phyloP scores from a whole-genome alignment of 192 early-diverging fungal genomes.

The Diversispora epigaea region DNA sequence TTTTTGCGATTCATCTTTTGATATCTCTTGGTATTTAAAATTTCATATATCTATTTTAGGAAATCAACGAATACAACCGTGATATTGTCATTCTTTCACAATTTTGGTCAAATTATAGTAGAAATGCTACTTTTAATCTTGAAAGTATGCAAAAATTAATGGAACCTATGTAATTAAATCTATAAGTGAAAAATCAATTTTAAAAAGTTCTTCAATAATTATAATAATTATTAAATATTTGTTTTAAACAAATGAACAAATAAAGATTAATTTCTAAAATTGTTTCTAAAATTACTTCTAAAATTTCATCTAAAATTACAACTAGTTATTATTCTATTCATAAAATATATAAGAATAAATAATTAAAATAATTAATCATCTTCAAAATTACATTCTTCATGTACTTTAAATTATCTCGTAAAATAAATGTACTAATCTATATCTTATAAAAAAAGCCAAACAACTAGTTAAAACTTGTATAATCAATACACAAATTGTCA shows the following conservation, averaged over 20 bases:
- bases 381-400: too few species aligned
- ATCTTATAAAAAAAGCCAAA: slow-evolving; percentile 80
- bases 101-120: slow-evolving; percentile 43
- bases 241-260: too few species aligned
- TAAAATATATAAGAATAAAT: too few species aligned
- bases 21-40: not conserved
- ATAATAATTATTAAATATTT: too few species aligned
- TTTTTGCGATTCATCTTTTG: not conserved
- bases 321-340: not conserved
- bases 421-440: slow-evolving; percentile 77
- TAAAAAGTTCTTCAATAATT: too few species aligned
- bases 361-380: too few species aligned
- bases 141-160: too few species aligned
- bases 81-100: slow-evolving; percentile 38
- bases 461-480: slow-evolving; percentile 67
- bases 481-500: slow-evolving; percentile 58
- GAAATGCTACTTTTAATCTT: slow-evolving; percentile 41
- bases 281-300: too few species aligned
- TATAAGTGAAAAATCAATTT: too few species aligned
- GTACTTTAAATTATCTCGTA: slow-evolving; percentile 59
- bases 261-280: too few species aligned
- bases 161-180: too few species aligned
- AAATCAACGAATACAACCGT: slow-evolving; percentile 41
- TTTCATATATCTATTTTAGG: slow-evolving; percentile 23
- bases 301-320: too few species aligned